Conservation (phyloP, 73 alveolate species). For the Tetrahymena elliotti region DNA sequence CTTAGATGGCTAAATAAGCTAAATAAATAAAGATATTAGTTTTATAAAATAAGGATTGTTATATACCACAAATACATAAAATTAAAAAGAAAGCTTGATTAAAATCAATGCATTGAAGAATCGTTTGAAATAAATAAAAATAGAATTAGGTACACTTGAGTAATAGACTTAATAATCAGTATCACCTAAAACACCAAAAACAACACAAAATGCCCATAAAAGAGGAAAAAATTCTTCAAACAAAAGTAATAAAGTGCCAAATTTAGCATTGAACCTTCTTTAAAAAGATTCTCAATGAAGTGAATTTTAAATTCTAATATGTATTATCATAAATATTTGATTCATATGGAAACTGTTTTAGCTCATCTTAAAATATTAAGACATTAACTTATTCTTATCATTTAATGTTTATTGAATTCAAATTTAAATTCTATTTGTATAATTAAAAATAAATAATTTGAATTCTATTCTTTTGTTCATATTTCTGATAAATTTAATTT, state of each 20-base stretch:
- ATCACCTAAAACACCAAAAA: background rate
- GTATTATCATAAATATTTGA: too few species aligned
- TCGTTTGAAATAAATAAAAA: background rate
- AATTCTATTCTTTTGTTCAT: too few species aligned
- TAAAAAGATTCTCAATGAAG: background rate
- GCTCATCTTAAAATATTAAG: too few species aligned
- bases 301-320: too few species aligned
- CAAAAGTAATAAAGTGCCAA: background rate
- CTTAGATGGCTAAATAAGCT: background rate
- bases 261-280: background rate
- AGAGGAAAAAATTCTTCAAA: background rate
- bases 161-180: background rate
- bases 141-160: background rate
- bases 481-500: background rate
- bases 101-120: background rate
- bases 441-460: too few species aligned
- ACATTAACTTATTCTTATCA: too few species aligned
- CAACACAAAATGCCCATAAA: background rate
- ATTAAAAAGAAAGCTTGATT: background rate
- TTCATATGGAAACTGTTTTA: too few species aligned
- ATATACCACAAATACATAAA: background rate
- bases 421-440: too few species aligned
- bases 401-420: too few species aligned
- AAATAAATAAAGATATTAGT: background rate
- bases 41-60: background rate